Base-by-base conservation (phyloP, 2,329 filamentous ascomycete species). In the Colletotrichum higginsianum region DNA sequence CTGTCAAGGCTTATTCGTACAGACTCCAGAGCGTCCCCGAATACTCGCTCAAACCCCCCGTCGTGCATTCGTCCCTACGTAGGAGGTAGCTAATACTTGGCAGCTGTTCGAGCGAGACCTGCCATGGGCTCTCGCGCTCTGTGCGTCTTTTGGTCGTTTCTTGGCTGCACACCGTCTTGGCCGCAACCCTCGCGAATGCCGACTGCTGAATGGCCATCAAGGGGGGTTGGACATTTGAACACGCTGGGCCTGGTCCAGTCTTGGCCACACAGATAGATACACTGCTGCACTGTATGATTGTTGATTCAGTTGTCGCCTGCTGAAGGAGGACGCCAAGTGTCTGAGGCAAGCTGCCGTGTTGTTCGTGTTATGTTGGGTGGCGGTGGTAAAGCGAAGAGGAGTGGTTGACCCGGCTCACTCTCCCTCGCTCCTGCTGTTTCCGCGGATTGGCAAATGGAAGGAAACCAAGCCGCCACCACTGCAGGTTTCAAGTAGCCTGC, bases 91-190 rank as follows among this genome's bases (percentile, higher is more conserved):
- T 4, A 42, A 35, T 47, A n/a, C 57, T 61, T 30, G 42, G 42
- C 16, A 4, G 8, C 7, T 12, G 26, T 21, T 42, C 30, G 16
- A 30, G 56, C 40, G 7, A 58, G 12, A 44, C 38, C 42, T 35
- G 18, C 23, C 21, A 21, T 35, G 18, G 18, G 5, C 13, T 26
- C 9, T 50, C 18, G n/a, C 21, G 55, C 35, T 26, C 35, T 21
- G 5, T 58, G 67, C 63, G 58, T 63, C 50, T 52, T 11, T 46
- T 60, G 47, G 63, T 71, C 42, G 49, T n/a, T 68, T 55, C 58
- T 71, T 71, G 68, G 68, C 68, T 68, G 65, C 65, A 40, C 58
- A 63, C 58, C 23, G 58, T 71, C 68, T 68, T 68, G 68, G 65
- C 68, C n/a, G 65, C 65, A 60, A 55, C 65, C 40, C 16, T 71